A percentile compares a stretch with the other conserved stretches of the same genome.
These are phyloP conservation scores for Venustampulla echinocandica DNA, from an alignment of 495 filamentous ascomycete genomes.

Conservation along the genomic window DNA sequence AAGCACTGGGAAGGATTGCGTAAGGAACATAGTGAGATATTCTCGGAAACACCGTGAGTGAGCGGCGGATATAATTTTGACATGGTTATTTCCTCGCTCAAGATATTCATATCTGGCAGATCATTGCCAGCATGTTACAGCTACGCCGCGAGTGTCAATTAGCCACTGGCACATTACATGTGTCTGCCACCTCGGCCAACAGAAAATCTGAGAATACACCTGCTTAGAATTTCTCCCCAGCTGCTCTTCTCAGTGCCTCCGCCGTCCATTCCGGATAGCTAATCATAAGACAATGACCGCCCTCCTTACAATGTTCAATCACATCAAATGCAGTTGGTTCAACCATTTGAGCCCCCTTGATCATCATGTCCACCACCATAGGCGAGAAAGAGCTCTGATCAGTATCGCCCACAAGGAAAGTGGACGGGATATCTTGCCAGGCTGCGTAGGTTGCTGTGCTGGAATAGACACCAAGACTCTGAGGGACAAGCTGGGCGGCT, in stretches of 20 bases:
- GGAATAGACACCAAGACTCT: slow-evolving; percentile 1
- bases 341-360: background rate
- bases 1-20: too few species aligned
- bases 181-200: too few species aligned
- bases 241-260: slow-evolving; percentile 1
- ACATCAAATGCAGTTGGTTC: slow-evolving; percentile 5
- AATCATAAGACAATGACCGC: background rate
- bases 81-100: too few species aligned
- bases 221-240: slow-evolving; percentile 6
- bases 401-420: slow-evolving; percentile 1
- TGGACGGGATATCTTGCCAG: slow-evolving; percentile 3
- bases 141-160: too few species aligned
- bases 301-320: slow-evolving; percentile 5
- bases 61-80: too few species aligned
- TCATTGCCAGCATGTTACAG: too few species aligned
- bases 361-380: background rate
- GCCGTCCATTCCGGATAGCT: slow-evolving; percentile 1
- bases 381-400: background rate
- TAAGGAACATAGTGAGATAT: too few species aligned
- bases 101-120: too few species aligned
- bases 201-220: too few species aligned
- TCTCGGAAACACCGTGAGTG: too few species aligned
- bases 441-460: slow-evolving; percentile 6
- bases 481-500: background rate
- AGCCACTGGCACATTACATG: too few species aligned